A percentile compares a stretch with the other conserved stretches of the same genome.
Evolutionary conservation across 495 filamentous ascomycete genomes (phyloP).

Genomic region (Parmelia sp.): DNA sequence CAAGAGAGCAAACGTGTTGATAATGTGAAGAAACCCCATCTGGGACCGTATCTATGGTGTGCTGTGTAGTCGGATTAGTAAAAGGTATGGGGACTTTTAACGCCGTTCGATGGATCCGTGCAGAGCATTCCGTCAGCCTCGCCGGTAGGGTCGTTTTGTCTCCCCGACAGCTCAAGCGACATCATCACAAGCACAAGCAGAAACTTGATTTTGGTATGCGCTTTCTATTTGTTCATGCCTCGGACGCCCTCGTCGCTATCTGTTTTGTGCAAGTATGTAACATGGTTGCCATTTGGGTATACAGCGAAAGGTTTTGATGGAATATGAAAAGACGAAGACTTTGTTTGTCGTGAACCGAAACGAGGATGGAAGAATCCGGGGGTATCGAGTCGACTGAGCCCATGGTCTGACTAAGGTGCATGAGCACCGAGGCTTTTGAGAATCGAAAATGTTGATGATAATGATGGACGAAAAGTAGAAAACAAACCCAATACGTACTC

Average conservation of each 20-base stretch:
- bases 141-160: too few species aligned
- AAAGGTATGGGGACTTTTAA: too few species aligned
- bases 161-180: not conserved
- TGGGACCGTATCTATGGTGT: too few species aligned
- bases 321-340: not conserved
- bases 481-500: conserved; percentile 7
- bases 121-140: too few species aligned
- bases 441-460: not conserved
- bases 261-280: not conserved
- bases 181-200: not conserved
- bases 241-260: not conserved
- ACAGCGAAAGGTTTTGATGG: not conserved
- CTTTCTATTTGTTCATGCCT: not conserved
- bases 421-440: conserved; percentile 7
- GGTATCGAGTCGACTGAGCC: not conserved
- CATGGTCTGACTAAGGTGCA: not conserved
- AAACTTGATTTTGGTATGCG: not conserved
- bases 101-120: too few species aligned
- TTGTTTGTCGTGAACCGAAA: not conserved
- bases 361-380: not conserved
- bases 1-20: too few species aligned
- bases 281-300: not conserved
- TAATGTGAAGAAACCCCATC: too few species aligned
- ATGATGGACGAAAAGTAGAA: conserved; percentile 14
- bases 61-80: too few species aligned